Conservation (phyloP, 306 rosid genomes). For the Fragaria ananassa region DNA sequence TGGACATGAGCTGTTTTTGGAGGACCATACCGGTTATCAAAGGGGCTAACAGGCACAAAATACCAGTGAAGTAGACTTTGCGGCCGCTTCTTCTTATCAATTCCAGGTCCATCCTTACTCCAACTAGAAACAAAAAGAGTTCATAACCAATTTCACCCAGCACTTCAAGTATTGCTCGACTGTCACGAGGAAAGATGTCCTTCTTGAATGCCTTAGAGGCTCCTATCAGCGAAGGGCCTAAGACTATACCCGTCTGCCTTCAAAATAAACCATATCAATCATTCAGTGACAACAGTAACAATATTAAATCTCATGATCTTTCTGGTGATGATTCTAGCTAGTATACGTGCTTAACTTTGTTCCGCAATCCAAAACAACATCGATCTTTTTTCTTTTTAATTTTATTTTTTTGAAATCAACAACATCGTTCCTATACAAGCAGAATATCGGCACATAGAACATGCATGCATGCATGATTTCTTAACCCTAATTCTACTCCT, state of each 20-base stretch:
- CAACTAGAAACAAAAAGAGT: slow-evolving; percentile 38
- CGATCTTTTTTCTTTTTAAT: too few species aligned
- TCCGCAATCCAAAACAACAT: too few species aligned
- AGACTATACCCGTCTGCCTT: slow-evolving; percentile 44
- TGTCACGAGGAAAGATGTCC: slow-evolving; percentile 4
- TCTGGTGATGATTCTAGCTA: not conserved
- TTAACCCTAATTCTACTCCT: not conserved
- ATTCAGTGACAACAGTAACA: not conserved
- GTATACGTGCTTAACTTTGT: not conserved
- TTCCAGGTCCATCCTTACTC: slow-evolving; percentile 56
- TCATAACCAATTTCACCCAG: slow-evolving; percentile 35
- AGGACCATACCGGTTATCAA: not conserved
- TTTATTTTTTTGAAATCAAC: too few species aligned
- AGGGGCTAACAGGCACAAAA: slow-evolving; percentile 3
- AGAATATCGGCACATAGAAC: not conserved
- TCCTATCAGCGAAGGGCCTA: slow-evolving; percentile 24
- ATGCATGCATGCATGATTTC: not conserved
- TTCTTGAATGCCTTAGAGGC: not conserved
- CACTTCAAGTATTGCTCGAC: slow-evolving; percentile 36
- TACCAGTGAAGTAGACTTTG: slow-evolving; percentile 34
- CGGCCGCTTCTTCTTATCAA: slow-evolving; percentile 43
- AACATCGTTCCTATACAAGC: not conserved
- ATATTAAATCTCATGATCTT: not conserved
- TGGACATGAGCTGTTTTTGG: not conserved
- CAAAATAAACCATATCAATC: not conserved